Evolutionary conservation across 2,329 filamentous ascomycete genomes (phyloP).

Genomic region (Eurotiales sp.): DNA sequence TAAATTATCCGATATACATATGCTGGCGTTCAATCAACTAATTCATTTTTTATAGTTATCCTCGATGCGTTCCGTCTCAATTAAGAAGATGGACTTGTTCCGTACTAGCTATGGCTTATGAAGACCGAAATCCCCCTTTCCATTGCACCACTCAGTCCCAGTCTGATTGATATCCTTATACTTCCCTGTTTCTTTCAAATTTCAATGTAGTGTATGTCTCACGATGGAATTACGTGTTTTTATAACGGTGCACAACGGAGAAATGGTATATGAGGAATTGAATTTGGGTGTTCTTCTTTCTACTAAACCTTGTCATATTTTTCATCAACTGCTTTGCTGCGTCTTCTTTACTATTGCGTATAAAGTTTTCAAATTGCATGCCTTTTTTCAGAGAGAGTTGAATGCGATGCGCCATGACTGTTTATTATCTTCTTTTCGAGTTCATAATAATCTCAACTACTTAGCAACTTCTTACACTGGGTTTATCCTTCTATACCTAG

Average conservation of each 20-base stretch:
- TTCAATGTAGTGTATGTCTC: conserved; percentile 8
- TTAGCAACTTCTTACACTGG: too few species aligned
- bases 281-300: not conserved
- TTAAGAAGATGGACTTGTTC: too few species aligned
- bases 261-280: conserved; percentile 4
- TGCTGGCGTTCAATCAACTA: too few species aligned
- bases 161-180: not conserved
- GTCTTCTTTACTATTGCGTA: not conserved
- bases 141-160: not conserved
- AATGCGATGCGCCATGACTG: too few species aligned
- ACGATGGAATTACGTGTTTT: not conserved
- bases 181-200: not conserved
- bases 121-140: not conserved
- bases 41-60: conserved; percentile 25
- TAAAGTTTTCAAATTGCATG: not conserved
- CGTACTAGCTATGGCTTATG: conserved; percentile 27
- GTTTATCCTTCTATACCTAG: too few species aligned
- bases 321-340: not conserved
- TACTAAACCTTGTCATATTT: not conserved
- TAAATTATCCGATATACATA: conserved; percentile 20
- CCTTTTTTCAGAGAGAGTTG: too few species aligned
- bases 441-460: too few species aligned
- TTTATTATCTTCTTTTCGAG: too few species aligned
- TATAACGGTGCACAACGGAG: conserved; percentile 9
- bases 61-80: conserved; percentile 37